phyloP scores from a whole-genome alignment of 495 filamentous ascomycete species.

The Penicillium coffeae region DNA sequence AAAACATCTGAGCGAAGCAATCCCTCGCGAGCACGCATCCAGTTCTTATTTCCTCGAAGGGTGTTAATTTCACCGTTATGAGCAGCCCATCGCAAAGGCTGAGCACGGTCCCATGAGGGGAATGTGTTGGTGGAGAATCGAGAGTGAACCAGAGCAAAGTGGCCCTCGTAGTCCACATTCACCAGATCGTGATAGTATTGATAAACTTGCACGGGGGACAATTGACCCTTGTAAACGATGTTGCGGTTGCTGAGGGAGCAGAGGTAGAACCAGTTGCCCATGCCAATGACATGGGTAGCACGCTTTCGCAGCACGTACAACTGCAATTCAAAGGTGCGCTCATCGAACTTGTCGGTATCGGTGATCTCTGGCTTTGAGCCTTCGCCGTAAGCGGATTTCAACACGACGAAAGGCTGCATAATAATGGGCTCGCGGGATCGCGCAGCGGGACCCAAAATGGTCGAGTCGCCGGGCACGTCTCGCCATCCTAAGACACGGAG shows the following conservation, averaged over 20 bases:
- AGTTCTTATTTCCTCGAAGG: constrained; percentile 98
- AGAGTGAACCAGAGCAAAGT: constrained; percentile 97
- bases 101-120: constrained; percentile 97
- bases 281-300: constrained; percentile 86
- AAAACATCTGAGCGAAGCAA: constrained; percentile 92
- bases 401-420: constrained; percentile 92
- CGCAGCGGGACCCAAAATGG: constrained; percentile 88
- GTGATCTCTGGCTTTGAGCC: constrained; percentile 78
- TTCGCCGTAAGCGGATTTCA: constrained; percentile 78
- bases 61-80: constrained; percentile 99
- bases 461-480: constrained; percentile 89
- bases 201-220: constrained; percentile 97
- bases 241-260: constrained; percentile 98
- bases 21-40: constrained; percentile 98
- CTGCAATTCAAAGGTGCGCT: constrained; percentile 84
- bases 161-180: constrained; percentile 94
- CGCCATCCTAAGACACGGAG: constrained; percentile 95
- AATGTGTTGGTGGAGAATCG: constrained; percentile 99
- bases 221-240: constrained; percentile 98
- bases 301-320: constrained; percentile 94
- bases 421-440: constrained; percentile 92
- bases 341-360: constrained; percentile 77
- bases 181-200: constrained; percentile 98
- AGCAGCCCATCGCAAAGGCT: constrained; percentile 94
- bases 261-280: constrained; percentile 99